Evolutionary conservation across 2,329 filamentous ascomycete genomes (phyloP).

Genomic region (Cyclaneusma minus): DNA sequence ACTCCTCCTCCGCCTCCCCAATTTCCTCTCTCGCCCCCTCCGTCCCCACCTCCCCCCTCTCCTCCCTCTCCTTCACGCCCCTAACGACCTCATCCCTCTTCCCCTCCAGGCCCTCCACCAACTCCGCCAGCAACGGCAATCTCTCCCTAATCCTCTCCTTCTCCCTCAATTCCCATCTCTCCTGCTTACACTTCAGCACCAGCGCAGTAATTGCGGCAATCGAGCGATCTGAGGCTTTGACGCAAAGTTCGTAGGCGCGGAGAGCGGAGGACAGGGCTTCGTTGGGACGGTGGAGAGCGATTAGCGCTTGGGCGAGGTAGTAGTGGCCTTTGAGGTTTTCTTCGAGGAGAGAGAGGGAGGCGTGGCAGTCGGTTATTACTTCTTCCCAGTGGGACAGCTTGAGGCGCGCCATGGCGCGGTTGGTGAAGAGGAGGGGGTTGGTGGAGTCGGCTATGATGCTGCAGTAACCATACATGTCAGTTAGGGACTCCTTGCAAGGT

Average conservation of each 20-base stretch:
- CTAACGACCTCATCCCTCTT: conserved; percentile 29
- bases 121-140: conserved; percentile 41
- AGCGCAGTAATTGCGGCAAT: too few species aligned
- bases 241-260: conserved; percentile 57
- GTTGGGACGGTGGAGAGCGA: conserved; percentile 56
- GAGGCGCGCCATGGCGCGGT: conserved; percentile 71
- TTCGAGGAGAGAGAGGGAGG: conserved; percentile 52
- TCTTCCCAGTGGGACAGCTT: conserved; percentile 59
- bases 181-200: conserved; percentile 70
- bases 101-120: conserved; percentile 33
- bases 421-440: conserved; percentile 74
- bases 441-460: conserved; percentile 65
- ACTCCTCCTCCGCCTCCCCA: conserved; percentile 12
- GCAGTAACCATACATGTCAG: conserved; percentile 1
- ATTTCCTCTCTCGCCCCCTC: conserved; percentile 26
- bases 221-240: conserved; percentile 42
- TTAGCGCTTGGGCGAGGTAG: conserved; percentile 69
- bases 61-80: conserved; percentile 36
- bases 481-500: too few species aligned
- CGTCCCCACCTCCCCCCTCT: conserved; percentile 26
- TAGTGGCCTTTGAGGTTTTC: conserved; percentile 68
- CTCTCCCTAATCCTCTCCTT: conserved; percentile 38
- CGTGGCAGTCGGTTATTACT: conserved; percentile 62
- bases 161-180: conserved; percentile 69
- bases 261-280: conserved; percentile 58